Percentiles rank a stretch among this genome's conserved stretches.
Conservation (phyloP, 192 early-diverging fungal species). For the Lunasporangiospora selenospora region DNA sequence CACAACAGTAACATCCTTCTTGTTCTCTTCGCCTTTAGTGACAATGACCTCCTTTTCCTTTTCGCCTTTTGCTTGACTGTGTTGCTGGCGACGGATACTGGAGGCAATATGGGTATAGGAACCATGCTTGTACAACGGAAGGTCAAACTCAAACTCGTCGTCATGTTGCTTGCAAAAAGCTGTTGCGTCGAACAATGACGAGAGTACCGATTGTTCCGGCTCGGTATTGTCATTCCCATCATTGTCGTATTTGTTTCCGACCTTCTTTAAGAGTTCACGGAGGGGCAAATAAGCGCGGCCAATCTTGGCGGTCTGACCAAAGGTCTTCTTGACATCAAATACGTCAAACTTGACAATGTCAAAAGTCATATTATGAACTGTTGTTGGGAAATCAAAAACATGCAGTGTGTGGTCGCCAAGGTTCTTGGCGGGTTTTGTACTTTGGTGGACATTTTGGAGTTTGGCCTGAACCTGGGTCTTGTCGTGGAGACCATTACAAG, state of each 20-base stretch:
- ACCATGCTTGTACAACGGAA: conserved; percentile 39
- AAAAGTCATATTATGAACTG: conserved; percentile 45
- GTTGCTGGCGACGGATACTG: conserved; percentile 1
- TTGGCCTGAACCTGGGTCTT: conserved; percentile 36
- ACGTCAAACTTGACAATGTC: conserved; percentile 44
- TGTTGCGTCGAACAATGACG: conserved; percentile 28
- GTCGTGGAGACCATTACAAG: conserved; percentile 27
- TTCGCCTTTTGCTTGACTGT: not conserved
- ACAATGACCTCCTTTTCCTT: conserved; percentile 4
- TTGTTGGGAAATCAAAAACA: conserved; percentile 24
- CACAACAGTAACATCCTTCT: conserved; percentile 9
- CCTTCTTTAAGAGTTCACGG: conserved; percentile 36
- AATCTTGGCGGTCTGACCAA: conserved; percentile 34
- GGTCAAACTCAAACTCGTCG: conserved; percentile 33
- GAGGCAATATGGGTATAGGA: conserved; percentile 37
- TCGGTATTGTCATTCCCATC: conserved; percentile 42
- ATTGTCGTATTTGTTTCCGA: conserved; percentile 41
- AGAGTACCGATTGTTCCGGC: conserved; percentile 38
- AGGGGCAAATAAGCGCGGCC: conserved; percentile 39
- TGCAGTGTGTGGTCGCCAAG: conserved; percentile 36
- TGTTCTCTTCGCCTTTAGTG: conserved; percentile 20
- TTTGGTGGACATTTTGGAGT: conserved; percentile 27
- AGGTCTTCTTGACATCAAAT: conserved; percentile 27
- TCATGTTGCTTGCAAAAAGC: conserved; percentile 37
- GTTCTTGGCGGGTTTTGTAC: conserved; percentile 27